Conservation (phyloP, 1,284 basidiomycete genomes). For the Pholiota adiposa region DNA sequence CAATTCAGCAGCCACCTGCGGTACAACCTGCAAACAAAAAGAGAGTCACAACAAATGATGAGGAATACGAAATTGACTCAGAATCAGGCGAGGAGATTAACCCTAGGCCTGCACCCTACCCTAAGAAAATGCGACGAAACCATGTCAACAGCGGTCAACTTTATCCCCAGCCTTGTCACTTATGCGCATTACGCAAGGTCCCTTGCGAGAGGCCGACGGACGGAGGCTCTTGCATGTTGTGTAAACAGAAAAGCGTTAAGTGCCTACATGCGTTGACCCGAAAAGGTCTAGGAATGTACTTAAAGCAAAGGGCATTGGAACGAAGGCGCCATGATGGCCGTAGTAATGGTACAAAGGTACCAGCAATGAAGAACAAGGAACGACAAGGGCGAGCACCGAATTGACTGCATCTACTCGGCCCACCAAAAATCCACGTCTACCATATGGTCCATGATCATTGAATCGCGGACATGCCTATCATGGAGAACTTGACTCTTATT, state of each 20-base stretch:
- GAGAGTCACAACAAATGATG: background rate
- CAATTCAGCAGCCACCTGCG: too few relatives aligned
- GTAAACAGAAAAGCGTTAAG: background rate
- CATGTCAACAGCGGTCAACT: background rate
- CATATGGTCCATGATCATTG: too few relatives aligned
- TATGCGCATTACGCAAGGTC: background rate
- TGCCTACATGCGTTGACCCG: background rate
- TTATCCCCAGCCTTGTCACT: background rate
- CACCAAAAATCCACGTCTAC: too few relatives aligned
- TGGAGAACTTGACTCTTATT: too few relatives aligned
- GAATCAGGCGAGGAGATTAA: background rate
- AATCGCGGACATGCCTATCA: too few relatives aligned
- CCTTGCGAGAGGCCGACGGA: background rate
- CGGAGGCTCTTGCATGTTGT: background rate
- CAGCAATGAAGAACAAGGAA: too few relatives aligned
- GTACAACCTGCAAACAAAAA: too few relatives aligned
- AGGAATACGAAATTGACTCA: background rate
- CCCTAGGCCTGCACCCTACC: background rate
- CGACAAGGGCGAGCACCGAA: too few relatives aligned
- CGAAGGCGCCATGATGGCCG: too few relatives aligned
- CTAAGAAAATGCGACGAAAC: background rate
- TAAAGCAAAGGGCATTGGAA: too few relatives aligned
- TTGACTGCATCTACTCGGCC: too few relatives aligned
- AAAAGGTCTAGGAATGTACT: background rate
- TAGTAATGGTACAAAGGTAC: too few relatives aligned